These are phyloP conservation scores for Hymenochaete sp. DNA, from an alignment of 1,284 basidiomycete species.

Conservation along the genomic window DNA sequence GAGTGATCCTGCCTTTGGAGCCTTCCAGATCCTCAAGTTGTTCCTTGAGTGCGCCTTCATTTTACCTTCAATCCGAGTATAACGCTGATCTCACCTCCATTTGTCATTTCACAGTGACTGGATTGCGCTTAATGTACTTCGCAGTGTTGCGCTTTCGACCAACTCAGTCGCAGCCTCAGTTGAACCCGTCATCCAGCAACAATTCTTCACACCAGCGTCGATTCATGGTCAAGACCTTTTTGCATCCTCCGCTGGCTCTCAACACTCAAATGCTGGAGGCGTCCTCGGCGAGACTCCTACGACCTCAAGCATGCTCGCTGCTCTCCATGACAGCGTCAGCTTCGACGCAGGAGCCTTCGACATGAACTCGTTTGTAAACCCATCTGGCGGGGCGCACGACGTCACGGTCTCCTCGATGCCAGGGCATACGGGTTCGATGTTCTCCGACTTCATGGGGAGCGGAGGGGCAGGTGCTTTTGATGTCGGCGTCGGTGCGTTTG, in stretches of 20 bases:
- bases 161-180: constrained; percentile 84
- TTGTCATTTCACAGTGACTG: constrained; percentile 52
- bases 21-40: constrained; percentile 83
- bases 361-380: constrained; percentile 37
- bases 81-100: constrained; percentile 18
- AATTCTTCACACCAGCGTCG: constrained; percentile 71
- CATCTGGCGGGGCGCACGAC: constrained; percentile 50
- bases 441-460: constrained; percentile 8
- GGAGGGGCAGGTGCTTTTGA: constrained; percentile 60
- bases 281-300: constrained; percentile 68
- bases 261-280: constrained; percentile 25
- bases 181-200: constrained; percentile 80
- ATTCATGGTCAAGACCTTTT: constrained; percentile 75
- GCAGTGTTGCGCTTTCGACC: constrained; percentile 77
- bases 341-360: constrained; percentile 57
- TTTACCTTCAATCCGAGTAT: too few species aligned
- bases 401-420: constrained; percentile 36
- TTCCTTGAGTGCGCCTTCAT: constrained; percentile 72
- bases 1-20: constrained; percentile 81
- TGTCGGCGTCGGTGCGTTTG: constrained; percentile 52
- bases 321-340: constrained; percentile 64
- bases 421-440: constrained; percentile 62
- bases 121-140: constrained; percentile 80
- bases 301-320: constrained; percentile 80
- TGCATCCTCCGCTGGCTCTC: constrained; percentile 38